A percentile compares a stretch with the other conserved stretches of the same genome.
phyloP scores from a whole-genome alignment of 352 stramenopile genomes.

The Pythium sp. region DNA sequence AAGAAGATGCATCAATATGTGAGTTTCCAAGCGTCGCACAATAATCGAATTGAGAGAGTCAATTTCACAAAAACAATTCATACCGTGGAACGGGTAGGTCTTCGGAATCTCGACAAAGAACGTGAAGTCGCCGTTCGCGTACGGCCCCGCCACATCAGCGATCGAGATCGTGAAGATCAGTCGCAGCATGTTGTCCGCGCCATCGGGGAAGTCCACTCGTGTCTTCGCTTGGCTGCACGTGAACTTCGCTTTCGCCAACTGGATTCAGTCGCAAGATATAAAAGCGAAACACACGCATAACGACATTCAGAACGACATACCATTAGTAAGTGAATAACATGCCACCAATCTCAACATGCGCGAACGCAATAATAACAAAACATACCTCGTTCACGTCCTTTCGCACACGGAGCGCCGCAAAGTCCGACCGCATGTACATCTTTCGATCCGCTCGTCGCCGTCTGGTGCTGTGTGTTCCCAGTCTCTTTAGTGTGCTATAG shows the following conservation, averaged over 20 bases:
- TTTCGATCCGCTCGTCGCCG: background rate
- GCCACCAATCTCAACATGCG: background rate
- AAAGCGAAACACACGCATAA: background rate
- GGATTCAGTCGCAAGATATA: background rate
- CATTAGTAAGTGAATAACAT: too few species aligned
- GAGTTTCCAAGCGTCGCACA: background rate
- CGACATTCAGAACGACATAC: background rate
- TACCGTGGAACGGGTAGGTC: conserved; percentile 86
- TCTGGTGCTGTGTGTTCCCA: background rate
- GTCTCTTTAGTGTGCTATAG: background rate
- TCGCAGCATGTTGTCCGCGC: conserved; percentile 73
- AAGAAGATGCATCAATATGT: background rate
- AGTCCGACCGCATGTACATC: conserved; percentile 78
- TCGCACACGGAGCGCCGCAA: conserved; percentile 71
- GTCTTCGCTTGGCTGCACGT: conserved; percentile 74
- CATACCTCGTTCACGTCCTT: conserved; percentile 86
- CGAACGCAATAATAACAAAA: background rate
- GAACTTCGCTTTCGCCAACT: conserved; percentile 78
- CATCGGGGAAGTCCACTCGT: conserved; percentile 82
- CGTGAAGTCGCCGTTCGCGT: conserved; percentile 81
- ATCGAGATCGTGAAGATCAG: conserved; percentile 84
- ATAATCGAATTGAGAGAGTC: background rate
- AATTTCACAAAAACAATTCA: background rate
- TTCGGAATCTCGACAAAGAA: conserved; percentile 87
- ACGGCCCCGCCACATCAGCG: conserved; percentile 65